Conservation (phyloP, 306 rosid species). For the Vigna mungo region DNA sequence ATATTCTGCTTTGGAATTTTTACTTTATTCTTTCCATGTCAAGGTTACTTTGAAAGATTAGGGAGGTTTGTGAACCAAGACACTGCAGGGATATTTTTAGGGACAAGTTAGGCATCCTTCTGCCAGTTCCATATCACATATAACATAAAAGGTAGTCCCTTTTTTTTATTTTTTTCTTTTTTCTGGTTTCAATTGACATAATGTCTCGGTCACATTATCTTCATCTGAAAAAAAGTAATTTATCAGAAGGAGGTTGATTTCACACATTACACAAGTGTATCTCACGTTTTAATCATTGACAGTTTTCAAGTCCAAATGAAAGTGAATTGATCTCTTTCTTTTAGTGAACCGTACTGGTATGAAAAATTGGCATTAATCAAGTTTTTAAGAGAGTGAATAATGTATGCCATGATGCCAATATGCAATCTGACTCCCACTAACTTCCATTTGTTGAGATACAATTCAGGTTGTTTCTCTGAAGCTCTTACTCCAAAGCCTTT, state of each 20-base stretch:
- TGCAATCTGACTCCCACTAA: no score
- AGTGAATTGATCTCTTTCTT: not conserved
- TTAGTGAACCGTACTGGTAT: no score
- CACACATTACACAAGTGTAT: no score
- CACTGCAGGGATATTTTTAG: not conserved
- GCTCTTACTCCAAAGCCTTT: no score
- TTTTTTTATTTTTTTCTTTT: no score
- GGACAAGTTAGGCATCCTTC: not conserved
- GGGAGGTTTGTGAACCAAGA: not conserved
- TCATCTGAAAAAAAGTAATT: not conserved
- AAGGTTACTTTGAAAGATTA: conserved; percentile 12
- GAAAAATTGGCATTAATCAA: no score
- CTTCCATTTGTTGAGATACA: no score
- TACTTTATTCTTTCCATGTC: conserved; percentile 3
- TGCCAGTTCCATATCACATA: no score
- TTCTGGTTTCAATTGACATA: not conserved
- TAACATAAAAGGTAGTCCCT: not conserved
- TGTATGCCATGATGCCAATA: no score
- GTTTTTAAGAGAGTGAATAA: no score
- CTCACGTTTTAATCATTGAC: not conserved
- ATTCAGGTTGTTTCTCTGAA: no score
- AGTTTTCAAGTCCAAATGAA: not conserved
- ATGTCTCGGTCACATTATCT: not conserved
- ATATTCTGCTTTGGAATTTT: conserved; percentile 24
- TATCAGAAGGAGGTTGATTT: no score